Percentiles rank a stretch among this genome's conserved stretches.
Conservation (phyloP, 1,139 yeast species). For the Geotrichum armillariae region DNA sequence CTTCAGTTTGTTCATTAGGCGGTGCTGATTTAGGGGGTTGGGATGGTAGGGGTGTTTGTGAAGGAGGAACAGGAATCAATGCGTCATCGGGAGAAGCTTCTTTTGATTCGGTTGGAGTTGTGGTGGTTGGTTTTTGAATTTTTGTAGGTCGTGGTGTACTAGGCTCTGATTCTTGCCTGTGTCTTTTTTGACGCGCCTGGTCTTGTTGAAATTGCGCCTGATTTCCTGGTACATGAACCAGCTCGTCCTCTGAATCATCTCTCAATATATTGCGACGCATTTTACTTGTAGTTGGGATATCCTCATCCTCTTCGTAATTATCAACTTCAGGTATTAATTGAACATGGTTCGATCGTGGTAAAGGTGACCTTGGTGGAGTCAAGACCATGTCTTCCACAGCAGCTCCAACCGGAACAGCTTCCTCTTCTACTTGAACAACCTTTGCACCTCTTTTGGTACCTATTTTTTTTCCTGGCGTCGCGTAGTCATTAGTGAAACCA, state of each 20-base stretch:
- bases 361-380: neutral
- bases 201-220: constrained; percentile 9
- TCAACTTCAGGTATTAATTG: too few species aligned
- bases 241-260: too few species aligned
- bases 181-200: neutral
- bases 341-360: neutral
- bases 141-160: neutral
- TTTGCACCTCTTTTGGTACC: too few species aligned
- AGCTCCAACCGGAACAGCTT: neutral
- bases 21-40: too few species aligned
- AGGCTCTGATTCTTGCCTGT: neutral
- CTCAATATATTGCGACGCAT: neutral
- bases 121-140: neutral
- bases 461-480: too few species aligned
- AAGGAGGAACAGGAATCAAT: neutral
- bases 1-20: too few species aligned
- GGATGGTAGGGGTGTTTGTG: too few species aligned
- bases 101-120: neutral
- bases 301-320: neutral
- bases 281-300: neutral
- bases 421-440: too few species aligned
- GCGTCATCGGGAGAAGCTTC: constrained; percentile 1
- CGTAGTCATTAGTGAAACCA: too few species aligned
- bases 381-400: neutral
- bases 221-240: constrained; percentile 1